These are phyloP conservation scores for Anethum foeniculum DNA, from an alignment of 140 eudicot species.

Conservation along the genomic window DNA sequence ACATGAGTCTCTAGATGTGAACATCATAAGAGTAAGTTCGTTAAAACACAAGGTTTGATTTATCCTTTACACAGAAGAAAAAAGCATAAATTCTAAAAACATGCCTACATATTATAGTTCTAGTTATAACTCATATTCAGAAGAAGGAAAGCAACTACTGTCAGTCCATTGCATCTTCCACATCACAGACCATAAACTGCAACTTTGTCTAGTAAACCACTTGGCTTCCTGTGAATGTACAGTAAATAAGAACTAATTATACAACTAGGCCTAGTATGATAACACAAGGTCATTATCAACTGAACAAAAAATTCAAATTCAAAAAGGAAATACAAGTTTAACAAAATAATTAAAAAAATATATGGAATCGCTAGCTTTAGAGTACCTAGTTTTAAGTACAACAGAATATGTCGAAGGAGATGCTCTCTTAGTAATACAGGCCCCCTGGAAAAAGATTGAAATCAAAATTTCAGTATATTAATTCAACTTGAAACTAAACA, in stretches of 20 bases:
- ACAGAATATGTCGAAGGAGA: neutral
- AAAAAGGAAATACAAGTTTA: neutral
- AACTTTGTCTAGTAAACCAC: conserved; percentile 2
- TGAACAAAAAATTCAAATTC: neutral
- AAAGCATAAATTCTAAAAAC: neutral
- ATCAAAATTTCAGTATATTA: neutral
- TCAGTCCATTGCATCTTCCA: conserved; percentile 10
- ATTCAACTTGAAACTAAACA: neutral
- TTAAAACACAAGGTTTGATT: neutral
- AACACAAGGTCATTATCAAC: neutral
- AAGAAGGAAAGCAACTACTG: conserved; percentile 8
- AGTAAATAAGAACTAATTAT: neutral
- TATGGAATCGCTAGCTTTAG: neutral
- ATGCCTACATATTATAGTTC: neutral
- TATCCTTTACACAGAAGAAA: conserved; percentile 12
- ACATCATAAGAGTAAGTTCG: neutral
- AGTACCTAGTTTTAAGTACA: conserved; percentile 20
- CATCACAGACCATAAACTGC: conserved; percentile 11
- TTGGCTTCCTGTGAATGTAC: conserved; percentile 33
- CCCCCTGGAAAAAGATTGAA: conserved; percentile 44
- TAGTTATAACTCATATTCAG: neutral
- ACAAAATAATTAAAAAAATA: neutral
- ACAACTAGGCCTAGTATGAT: neutral
- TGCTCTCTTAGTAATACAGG: conserved; percentile 39
- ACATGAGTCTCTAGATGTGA: neutral